Evolutionary conservation across 169 alveolate genomes (phyloP).

Genomic region (Eimeria tenella): DNA sequence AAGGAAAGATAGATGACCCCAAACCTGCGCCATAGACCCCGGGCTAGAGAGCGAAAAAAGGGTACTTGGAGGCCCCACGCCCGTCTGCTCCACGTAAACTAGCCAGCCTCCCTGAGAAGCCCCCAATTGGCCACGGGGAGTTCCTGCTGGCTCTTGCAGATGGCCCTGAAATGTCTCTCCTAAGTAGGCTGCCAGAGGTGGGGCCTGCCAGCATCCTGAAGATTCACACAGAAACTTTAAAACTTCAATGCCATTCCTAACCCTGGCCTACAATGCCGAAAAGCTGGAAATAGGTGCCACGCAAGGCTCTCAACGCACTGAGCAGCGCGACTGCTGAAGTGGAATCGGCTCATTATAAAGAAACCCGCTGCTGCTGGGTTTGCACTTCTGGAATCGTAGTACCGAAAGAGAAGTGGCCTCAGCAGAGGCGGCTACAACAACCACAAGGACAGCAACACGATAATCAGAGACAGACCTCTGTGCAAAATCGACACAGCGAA

Average conservation of each 20-base stretch:
- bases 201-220: slow-evolving; percentile 45
- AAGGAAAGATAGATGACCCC: slow-evolving; percentile 23
- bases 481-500: slow-evolving; percentile 43
- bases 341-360: no score
- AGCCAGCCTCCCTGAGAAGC: slow-evolving; percentile 51
- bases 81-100: slow-evolving; percentile 45
- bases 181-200: slow-evolving; percentile 35
- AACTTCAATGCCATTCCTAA: neutral
- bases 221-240: neutral
- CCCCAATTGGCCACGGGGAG: slow-evolving; percentile 52
- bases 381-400: no score
- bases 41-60: slow-evolving; percentile 12
- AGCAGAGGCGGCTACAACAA: slow-evolving; percentile 2
- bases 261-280: neutral
- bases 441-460: neutral
- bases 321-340: no score
- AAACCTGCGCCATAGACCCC: neutral
- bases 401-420: neutral
- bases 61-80: slow-evolving; percentile 42
- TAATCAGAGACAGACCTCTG: slow-evolving; percentile 21
- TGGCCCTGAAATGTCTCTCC: slow-evolving; percentile 59
- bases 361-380: neutral
- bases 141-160: slow-evolving; percentile 5
- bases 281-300: neutral
- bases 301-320: neutral